Base-by-base conservation (phyloP, 345 rosid genomes). In the Eucalyptus pumila region DNA sequence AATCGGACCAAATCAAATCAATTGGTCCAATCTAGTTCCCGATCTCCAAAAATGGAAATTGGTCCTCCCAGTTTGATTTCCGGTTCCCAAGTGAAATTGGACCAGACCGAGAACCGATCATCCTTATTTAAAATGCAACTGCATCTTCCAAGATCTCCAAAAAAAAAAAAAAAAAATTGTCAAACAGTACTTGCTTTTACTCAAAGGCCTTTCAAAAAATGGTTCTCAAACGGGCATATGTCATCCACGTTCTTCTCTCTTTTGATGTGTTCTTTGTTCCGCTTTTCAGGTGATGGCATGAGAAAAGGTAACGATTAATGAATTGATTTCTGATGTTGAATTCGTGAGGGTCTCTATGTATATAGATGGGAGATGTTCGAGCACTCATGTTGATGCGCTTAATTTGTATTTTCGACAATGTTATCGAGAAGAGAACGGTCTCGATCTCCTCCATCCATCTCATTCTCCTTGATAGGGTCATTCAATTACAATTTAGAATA, bases 1-100 rank as follows among this genome's bases (percentile, higher is more conserved):
- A 51, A 51, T 51, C 4, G 2, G 9, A 51, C 56, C 56, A 17
- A 51, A 17, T 17, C 56, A 6, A 51, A 51, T 6, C 23, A 4
- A 0, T 17, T 17, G 4, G 56, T 51, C 23, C 56, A 51, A 17
- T 51, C 23, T 1, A 0, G 9, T 51, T 51, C 9, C 9, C 23
- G 17, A 17, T 51, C 56, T 23, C 56, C 4, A 51, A 51, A 51
- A 51, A 51, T 51, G 56, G 23, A 51, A 17, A 51, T 0, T 1
- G 0, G 23, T 51, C 9, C 23, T 17, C 56, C 56, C 2, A 3
- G 0, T 51, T 0, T 51, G 23, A 51, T 51, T 51, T 7, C 0
- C 2, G 4, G 2, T 17, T 51, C 9, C 49, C 3, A 51, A 51
- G 23, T 51, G 54, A 7, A 51, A 50, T 6, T 0, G 9, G 9